These are phyloP conservation scores for Phytophthora brassicae DNA, from an alignment of 352 stramenopile genomes.

Conservation along the genomic window DNA sequence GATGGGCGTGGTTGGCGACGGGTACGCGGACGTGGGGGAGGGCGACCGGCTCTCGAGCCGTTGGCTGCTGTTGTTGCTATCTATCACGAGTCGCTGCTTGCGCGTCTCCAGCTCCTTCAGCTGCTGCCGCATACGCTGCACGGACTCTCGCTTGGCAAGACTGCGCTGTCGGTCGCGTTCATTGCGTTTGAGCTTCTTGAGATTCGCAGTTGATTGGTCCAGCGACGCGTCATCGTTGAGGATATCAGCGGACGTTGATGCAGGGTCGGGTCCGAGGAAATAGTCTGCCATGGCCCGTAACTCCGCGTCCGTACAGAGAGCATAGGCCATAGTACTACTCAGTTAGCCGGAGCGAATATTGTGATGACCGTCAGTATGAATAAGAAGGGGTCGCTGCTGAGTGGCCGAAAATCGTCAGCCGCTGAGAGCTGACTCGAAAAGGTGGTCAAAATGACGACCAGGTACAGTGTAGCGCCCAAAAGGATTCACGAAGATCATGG, in stretches of 20 bases:
- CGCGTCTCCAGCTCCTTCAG: conserved; percentile 46
- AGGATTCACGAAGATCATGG: no score
- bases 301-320: conserved; percentile 8
- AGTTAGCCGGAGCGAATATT: conserved; percentile 3
- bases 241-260: conserved; percentile 5
- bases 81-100: conserved; percentile 43
- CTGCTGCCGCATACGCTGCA: conserved; percentile 49
- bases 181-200: conserved; percentile 52
- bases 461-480: no score
- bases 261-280: conserved; percentile 20
- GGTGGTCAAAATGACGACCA: no score
- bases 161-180: conserved; percentile 61
- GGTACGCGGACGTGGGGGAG: conserved; percentile 8
- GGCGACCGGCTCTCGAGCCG: conserved; percentile 9
- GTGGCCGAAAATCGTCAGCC: background rate
- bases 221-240: conserved; percentile 17
- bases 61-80: conserved; percentile 3
- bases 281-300: conserved; percentile 23
- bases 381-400: background rate
- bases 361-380: conserved; percentile 23
- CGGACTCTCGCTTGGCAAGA: conserved; percentile 55
- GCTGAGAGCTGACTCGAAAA: background rate
- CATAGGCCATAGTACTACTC: background rate
- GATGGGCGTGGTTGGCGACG: conserved; percentile 7
- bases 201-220: conserved; percentile 12